Evolutionary conservation across 768 basidiomycete species (phyloP).

Genomic region (Naganishia vishniacii): DNA sequence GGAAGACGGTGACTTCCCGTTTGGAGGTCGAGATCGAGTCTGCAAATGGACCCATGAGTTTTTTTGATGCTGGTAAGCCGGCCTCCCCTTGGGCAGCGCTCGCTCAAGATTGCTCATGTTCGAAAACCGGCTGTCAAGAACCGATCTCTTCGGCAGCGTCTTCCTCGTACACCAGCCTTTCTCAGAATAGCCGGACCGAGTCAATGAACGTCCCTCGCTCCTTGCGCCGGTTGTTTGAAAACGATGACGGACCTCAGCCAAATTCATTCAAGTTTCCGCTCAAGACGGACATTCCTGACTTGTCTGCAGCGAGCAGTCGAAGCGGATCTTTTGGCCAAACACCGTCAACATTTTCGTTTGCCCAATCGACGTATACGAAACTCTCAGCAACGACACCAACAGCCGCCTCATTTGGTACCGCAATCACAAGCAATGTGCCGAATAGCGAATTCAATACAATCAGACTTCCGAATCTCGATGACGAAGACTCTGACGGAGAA

Average conservation of each 20-base stretch:
- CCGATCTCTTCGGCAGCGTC: constrained; percentile 40
- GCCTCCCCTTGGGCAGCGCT: constrained; percentile 25
- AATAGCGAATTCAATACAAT: constrained; percentile 19
- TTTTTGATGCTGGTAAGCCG: constrained; percentile 3
- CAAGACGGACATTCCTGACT: neutral
- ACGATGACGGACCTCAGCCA: constrained; percentile 31
- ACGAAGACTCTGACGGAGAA: constrained; percentile 23
- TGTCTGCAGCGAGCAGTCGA: neutral
- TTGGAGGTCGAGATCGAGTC: constrained; percentile 37
- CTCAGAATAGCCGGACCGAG: constrained; percentile 10
- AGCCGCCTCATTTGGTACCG: neutral
- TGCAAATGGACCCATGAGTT: constrained; percentile 18
- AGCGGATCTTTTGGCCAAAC: constrained; percentile 12
- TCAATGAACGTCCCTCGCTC: constrained; percentile 62
- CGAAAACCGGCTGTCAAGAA: neutral
- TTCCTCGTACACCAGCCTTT: neutral
- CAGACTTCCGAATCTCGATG: constrained; percentile 19
- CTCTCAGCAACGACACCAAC: constrained; percentile 15
- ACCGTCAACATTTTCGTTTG: neutral
- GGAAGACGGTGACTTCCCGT: constrained; percentile 45
- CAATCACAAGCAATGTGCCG: too few relatives aligned
- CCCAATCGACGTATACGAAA: neutral
- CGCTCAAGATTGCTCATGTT: neutral
- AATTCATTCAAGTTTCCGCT: constrained; percentile 18
- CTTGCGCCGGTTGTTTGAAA: constrained; percentile 70